These are phyloP conservation scores for Cerrena zonata DNA, from an alignment of 1,284 basidiomycete species.

Conservation along the genomic window DNA sequence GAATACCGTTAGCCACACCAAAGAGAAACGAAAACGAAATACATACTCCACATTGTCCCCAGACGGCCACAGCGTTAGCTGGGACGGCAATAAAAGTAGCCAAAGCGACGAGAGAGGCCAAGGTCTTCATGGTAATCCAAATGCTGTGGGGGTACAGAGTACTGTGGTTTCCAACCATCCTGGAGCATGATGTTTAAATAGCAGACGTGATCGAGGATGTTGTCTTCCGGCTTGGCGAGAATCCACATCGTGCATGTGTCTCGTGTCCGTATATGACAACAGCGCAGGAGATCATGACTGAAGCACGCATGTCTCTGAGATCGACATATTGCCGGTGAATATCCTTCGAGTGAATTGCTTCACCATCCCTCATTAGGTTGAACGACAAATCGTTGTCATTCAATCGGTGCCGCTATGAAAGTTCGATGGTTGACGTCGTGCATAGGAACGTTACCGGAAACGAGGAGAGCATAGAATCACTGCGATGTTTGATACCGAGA, in stretches of 20 bases:
- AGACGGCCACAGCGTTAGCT: conserved; percentile 22
- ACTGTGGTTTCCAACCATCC: not conserved
- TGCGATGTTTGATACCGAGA: not conserved
- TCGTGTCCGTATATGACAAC: too few species aligned
- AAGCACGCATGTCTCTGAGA: too few species aligned
- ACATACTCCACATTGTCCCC: conserved; percentile 21
- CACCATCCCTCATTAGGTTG: not conserved
- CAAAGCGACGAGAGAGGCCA: conserved; percentile 23
- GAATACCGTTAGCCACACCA: not conserved
- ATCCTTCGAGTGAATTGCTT: conserved; percentile 1
- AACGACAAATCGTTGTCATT: too few species aligned
- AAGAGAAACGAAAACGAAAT: not conserved
- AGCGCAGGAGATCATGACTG: too few species aligned
- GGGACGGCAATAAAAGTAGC: conserved; percentile 18
- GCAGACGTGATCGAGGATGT: too few species aligned
- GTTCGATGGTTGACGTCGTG: too few species aligned
- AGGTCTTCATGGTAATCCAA: conserved; percentile 18
- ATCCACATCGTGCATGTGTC: too few species aligned
- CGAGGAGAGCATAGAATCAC: not conserved
- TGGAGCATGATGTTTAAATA: too few species aligned
- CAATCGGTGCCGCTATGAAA: not conserved
- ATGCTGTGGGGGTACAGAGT: not conserved
- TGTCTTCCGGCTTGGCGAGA: not conserved
- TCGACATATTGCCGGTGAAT: conserved; percentile 7
- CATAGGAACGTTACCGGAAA: not conserved